A percentile compares a stretch with the other conserved stretches of the same genome.
These are phyloP conservation scores for Colletotrichum liaoningense DNA, from an alignment of 2,329 filamentous ascomycete genomes.

Conservation along the genomic window DNA sequence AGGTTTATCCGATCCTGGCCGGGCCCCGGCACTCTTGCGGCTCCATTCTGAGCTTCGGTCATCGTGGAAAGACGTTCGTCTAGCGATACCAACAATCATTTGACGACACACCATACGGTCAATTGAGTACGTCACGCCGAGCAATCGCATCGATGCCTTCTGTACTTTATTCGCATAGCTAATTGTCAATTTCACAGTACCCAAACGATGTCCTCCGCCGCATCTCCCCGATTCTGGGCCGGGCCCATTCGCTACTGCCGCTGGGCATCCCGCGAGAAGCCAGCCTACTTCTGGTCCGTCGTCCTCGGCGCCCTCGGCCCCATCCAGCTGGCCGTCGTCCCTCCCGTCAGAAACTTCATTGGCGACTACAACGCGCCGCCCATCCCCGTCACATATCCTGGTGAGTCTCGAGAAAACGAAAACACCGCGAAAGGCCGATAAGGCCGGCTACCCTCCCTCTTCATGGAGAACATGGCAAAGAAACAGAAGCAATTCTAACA, in stretches of 20 bases:
- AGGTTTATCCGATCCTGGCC: slow-evolving; percentile 16
- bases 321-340: slow-evolving; percentile 74
- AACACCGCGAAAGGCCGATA: not conserved
- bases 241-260: slow-evolving; percentile 85
- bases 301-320: slow-evolving; percentile 81
- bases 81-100: slow-evolving; percentile 27
- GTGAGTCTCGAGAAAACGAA: slow-evolving; percentile 65
- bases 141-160: not conserved
- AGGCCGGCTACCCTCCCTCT: not conserved
- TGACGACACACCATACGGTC: slow-evolving; percentile 38
- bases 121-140: slow-evolving; percentile 48
- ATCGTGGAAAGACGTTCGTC: slow-evolving; percentile 7
- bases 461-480: not conserved
- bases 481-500: not conserved
- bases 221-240: slow-evolving; percentile 83
- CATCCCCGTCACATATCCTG: slow-evolving; percentile 91
- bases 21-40: not conserved
- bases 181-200: not conserved
- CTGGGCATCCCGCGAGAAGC: slow-evolving; percentile 89
- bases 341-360: slow-evolving; percentile 77
- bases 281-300: slow-evolving; percentile 90
- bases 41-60: slow-evolving; percentile 29
- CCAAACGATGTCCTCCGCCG: slow-evolving; percentile 67
- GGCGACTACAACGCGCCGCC: slow-evolving; percentile 79
- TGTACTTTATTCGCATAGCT: not conserved